phyloP scores from a whole-genome alignment of 495 filamentous ascomycete genomes.

The Poronia punctata region DNA sequence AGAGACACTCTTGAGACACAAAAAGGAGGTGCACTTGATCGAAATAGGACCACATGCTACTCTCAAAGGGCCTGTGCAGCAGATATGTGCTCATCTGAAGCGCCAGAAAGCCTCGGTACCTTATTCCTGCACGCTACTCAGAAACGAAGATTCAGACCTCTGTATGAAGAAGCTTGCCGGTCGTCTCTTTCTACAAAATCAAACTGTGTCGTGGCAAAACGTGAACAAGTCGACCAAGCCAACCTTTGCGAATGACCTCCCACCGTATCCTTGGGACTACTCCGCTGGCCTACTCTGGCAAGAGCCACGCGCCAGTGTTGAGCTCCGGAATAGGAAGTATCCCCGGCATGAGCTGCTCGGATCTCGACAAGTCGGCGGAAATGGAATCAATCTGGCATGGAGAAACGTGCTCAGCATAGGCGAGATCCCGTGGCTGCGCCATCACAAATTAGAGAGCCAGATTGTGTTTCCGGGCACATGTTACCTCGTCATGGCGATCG shows the following conservation, averaged over 20 bases:
- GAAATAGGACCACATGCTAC: slow-evolving; percentile 60
- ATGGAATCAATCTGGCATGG: slow-evolving; percentile 13
- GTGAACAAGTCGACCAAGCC: not conserved
- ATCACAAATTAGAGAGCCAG: slow-evolving; percentile 32
- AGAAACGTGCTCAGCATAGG: slow-evolving; percentile 11
- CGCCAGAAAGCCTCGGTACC: not conserved
- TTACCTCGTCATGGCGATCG: slow-evolving; percentile 44
- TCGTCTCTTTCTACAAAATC: slow-evolving; percentile 24
- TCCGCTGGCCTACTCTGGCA: slow-evolving; percentile 20
- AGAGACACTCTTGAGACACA: slow-evolving; percentile 13
- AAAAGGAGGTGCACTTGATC: slow-evolving; percentile 29
- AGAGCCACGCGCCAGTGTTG: slow-evolving; percentile 27
- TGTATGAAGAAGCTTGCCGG: slow-evolving; percentile 23
- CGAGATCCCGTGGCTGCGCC: slow-evolving; percentile 37
- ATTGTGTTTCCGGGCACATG: slow-evolving; percentile 49
- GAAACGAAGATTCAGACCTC: not conserved
- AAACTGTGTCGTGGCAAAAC: slow-evolving; percentile 15
- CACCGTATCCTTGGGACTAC: slow-evolving; percentile 39
- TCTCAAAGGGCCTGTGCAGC: slow-evolving; percentile 48
- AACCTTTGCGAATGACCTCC: too few species aligned
- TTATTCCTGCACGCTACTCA: slow-evolving; percentile 12
- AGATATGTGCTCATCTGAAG: slow-evolving; percentile 28
- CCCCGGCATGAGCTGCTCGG: slow-evolving; percentile 15
- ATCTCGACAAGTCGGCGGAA: slow-evolving; percentile 6
- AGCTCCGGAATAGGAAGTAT: slow-evolving; percentile 25